Evolutionary conservation across 2,329 filamentous ascomycete species (phyloP).

Genomic region (Hirsutella rhossiliensis): DNA sequence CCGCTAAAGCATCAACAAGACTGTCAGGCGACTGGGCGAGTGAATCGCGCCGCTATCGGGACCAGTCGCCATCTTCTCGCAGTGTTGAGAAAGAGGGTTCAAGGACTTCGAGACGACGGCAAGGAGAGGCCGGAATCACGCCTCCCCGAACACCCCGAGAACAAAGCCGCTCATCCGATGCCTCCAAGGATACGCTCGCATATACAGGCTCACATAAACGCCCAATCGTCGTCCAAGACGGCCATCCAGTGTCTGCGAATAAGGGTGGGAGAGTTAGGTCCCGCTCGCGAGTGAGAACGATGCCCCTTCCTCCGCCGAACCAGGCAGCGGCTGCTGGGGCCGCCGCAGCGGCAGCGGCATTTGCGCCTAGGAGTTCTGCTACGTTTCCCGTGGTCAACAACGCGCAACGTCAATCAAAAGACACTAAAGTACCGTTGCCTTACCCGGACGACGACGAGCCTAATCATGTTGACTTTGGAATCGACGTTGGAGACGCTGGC

Average conservation of each 20-base stretch:
- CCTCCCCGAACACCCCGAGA: conserved; percentile 11
- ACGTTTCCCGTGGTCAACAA: conserved; percentile 18
- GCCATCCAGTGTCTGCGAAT: conserved; percentile 11
- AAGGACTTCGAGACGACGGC: conserved; percentile 12
- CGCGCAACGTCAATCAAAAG: conserved; percentile 9
- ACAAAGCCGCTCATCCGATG: conserved; percentile 27
- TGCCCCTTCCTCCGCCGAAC: conserved; percentile 19
- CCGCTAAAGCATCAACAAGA: conserved; percentile 13
- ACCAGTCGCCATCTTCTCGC: conserved; percentile 13
- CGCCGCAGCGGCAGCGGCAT: conserved; percentile 1
- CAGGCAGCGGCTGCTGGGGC: conserved; percentile 8
- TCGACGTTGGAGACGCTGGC: conserved; percentile 4
- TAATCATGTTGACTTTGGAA: conserved; percentile 9
- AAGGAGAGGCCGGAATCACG: conserved; percentile 8
- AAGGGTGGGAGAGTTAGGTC: conserved; percentile 12
- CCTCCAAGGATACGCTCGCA: conserved; percentile 18
- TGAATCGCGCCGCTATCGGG: conserved; percentile 14
- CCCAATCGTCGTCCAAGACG: conserved; percentile 23
- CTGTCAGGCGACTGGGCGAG: conserved; percentile 19
- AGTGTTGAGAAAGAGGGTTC: conserved; percentile 19
- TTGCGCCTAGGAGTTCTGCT: conserved; percentile 13
- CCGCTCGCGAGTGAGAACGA: conserved; percentile 22
- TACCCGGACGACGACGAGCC: conserved; percentile 25
- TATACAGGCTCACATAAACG: conserved; percentile 18
- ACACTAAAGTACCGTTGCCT: conserved; percentile 16